These are phyloP conservation scores for Jaltomata sinuosa DNA, from an alignment of 257 asterid species.

Conservation along the genomic window DNA sequence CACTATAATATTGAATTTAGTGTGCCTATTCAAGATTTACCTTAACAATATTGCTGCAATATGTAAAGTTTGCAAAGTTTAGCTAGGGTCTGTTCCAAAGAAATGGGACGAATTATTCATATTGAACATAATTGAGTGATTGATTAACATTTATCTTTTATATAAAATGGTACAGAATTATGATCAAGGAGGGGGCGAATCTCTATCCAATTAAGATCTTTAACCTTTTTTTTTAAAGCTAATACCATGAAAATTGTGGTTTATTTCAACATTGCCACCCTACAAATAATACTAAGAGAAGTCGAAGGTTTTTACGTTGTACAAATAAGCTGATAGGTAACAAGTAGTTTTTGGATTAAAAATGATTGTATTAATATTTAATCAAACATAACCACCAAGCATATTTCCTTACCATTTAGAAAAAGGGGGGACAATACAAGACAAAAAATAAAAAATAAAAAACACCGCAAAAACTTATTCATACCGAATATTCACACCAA, in stretches of 20 bases:
- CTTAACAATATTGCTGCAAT: background rate
- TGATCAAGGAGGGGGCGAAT: background rate
- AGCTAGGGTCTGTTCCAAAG: no score
- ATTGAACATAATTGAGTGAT: background rate
- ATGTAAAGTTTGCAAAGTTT: background rate
- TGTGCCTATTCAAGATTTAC: background rate
- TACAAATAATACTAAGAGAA: background rate
- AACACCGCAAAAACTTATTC: background rate
- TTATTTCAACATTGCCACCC: background rate
- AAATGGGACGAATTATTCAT: background rate
- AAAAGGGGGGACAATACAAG: no score
- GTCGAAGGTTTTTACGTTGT: background rate
- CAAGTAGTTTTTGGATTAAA: background rate
- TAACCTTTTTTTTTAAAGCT: background rate
- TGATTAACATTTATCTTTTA: background rate
- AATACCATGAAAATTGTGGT: background rate
- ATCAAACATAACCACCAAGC: background rate
- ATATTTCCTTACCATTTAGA: background rate
- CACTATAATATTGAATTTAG: background rate
- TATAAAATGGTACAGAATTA: background rate
- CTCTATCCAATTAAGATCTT: no score
- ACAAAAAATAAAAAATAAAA: no score
- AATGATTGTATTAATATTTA: background rate
- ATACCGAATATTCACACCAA: no score
- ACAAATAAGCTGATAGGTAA: background rate